phyloP scores from a whole-genome alignment of 1,284 basidiomycete genomes.

The Heterobasidion annosum region DNA sequence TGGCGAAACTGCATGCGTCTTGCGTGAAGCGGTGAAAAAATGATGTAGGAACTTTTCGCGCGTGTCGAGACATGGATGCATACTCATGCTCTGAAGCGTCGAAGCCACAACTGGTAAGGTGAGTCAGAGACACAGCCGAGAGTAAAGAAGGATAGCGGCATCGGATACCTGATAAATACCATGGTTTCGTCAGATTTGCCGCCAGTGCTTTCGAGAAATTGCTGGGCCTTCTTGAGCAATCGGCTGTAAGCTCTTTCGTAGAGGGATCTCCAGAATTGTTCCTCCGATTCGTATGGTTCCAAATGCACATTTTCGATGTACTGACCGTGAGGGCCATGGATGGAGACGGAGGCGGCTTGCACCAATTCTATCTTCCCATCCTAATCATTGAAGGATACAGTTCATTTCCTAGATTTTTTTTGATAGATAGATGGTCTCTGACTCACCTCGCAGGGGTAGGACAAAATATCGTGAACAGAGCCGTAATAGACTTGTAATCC shows the following conservation, averaged over 20 bases:
- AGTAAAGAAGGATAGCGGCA: background rate
- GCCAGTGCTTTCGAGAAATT: constrained; percentile 64
- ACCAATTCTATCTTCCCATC: constrained; percentile 75
- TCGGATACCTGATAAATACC: constrained; percentile 74
- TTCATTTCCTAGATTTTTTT: background rate
- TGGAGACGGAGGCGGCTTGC: constrained; percentile 77
- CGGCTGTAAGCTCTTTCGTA: constrained; percentile 64
- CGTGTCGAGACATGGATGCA: constrained; percentile 86
- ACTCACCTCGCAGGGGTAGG: constrained; percentile 84
- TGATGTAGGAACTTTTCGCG: constrained; percentile 79
- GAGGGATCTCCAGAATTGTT: constrained; percentile 72
- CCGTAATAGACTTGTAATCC: constrained; percentile 80
- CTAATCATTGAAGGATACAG: constrained; percentile 23
- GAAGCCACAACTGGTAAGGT: constrained; percentile 63
- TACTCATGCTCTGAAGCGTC: constrained; percentile 93
- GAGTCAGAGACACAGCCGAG: background rate
- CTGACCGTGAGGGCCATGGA: constrained; percentile 82
- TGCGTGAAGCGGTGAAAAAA: constrained; percentile 84
- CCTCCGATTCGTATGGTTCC: constrained; percentile 62
- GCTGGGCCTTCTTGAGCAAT: constrained; percentile 64
- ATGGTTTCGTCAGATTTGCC: constrained; percentile 66
- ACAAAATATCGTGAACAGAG: constrained; percentile 85
- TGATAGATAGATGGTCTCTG: background rate
- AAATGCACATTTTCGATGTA: constrained; percentile 91
- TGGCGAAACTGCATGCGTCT: constrained; percentile 65